Evolutionary conservation across 2,329 filamentous ascomycete species (phyloP).

Genomic region (Corynespora cassiicola): DNA sequence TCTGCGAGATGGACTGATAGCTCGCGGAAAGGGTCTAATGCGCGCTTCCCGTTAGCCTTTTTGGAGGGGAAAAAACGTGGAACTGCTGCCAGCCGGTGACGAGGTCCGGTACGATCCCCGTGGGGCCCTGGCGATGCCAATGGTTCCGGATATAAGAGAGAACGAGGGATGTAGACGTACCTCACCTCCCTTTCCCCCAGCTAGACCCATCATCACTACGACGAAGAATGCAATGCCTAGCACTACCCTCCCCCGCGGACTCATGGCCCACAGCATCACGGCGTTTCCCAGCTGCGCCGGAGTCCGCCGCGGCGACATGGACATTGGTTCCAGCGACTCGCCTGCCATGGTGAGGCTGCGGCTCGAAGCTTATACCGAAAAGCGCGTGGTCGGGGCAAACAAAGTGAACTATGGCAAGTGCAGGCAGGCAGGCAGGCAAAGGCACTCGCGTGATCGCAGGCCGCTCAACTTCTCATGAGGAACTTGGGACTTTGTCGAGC

Average conservation of each 20-base stretch:
- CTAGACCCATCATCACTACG: conserved; percentile 25
- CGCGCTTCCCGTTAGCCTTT: conserved; percentile 13
- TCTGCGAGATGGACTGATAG: conserved; percentile 33
- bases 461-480: too few relatives aligned
- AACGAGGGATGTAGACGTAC: conserved; percentile 15
- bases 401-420: too few relatives aligned
- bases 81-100: background rate
- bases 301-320: conserved; percentile 32
- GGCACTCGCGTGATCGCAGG: too few relatives aligned
- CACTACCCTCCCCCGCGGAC: conserved; percentile 36
- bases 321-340: conserved; percentile 29
- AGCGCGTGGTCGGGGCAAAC: too few relatives aligned
- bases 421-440: too few relatives aligned
- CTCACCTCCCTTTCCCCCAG: conserved; percentile 23
- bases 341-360: too few relatives aligned
- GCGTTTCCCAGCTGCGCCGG: conserved; percentile 31
- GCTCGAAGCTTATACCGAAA: too few relatives aligned
- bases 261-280: conserved; percentile 34
- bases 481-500: too few relatives aligned
- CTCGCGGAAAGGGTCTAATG: conserved; percentile 33
- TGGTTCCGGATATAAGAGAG: background rate
- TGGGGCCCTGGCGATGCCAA: too few relatives aligned
- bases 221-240: conserved; percentile 26
- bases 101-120: too few relatives aligned
- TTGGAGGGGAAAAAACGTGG: background rate